Percentiles rank a stretch among this genome's conserved stretches.
Conservation (phyloP, 176 grass and related monocot genomes). For the Juncus effusus region DNA sequence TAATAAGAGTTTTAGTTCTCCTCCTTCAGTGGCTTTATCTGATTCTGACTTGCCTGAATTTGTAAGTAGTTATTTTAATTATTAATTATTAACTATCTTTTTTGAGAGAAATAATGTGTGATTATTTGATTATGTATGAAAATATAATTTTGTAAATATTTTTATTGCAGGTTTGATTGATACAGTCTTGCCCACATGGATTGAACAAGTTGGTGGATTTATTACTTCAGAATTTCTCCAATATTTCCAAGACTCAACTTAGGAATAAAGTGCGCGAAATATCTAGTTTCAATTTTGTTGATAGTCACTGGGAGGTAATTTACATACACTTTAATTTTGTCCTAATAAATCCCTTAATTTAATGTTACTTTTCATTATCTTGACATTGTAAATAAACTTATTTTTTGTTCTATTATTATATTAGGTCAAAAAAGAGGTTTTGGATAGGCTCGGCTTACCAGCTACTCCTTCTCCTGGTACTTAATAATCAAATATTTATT, state of each 20-base stretch:
- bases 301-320: slow-evolving; percentile 82
- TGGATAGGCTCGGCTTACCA: slow-evolving; percentile 68
- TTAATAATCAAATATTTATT: slow-evolving; percentile 4
- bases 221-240: slow-evolving; percentile 61
- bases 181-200: slow-evolving; percentile 63
- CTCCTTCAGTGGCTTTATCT: slow-evolving; percentile 26
- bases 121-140: too few species aligned
- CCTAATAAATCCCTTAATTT: not conserved
- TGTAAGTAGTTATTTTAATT: slow-evolving; percentile 42
- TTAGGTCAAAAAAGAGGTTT: slow-evolving; percentile 81
- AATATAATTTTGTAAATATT: slow-evolving; percentile 2
- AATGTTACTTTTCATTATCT: slow-evolving; percentile 16
- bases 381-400: too few species aligned
- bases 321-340: not conserved
- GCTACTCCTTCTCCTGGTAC: slow-evolving; percentile 36
- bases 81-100: not conserved
- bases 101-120: too few species aligned
- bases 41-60: slow-evolving; percentile 78
- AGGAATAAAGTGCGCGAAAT: slow-evolving; percentile 84
- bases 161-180: slow-evolving; percentile 51
- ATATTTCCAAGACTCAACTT: slow-evolving; percentile 51
- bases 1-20: slow-evolving; percentile 9
- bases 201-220: slow-evolving; percentile 72
- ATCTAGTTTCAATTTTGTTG: slow-evolving; percentile 49
- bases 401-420: not conserved